These are phyloP conservation scores for Ajuga chamaepitys DNA, from an alignment of 257 asterid species.

Conservation along the genomic window DNA sequence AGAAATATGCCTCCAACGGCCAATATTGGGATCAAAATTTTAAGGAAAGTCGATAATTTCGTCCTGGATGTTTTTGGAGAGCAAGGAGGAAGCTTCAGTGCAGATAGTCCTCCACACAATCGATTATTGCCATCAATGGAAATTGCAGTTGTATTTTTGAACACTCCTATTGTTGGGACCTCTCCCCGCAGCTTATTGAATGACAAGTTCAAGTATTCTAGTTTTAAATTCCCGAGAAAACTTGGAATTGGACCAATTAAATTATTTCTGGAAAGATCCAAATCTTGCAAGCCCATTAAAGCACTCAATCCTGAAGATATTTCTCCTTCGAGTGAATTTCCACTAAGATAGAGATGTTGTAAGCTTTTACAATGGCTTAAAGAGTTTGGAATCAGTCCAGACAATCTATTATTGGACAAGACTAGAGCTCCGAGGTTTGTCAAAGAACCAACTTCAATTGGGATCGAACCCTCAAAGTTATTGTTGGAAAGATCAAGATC, in stretches of 20 bases:
- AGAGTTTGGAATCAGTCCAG: not conserved
- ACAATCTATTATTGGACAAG: slow-evolving; percentile 1
- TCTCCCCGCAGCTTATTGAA: not conserved
- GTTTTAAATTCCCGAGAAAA: not conserved
- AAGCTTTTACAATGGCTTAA: slow-evolving; percentile 4
- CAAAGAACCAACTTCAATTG: not conserved
- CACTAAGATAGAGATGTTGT: slow-evolving; percentile 1
- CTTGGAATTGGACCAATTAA: not conserved
- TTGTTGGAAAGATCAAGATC: not conserved
- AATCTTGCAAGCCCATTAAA: not conserved
- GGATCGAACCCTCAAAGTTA: not conserved
- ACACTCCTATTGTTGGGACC: not conserved
- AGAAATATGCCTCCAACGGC: not conserved
- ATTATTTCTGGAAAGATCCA: slow-evolving; percentile 9
- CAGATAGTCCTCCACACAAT: slow-evolving; percentile 1
- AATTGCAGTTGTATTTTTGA: not conserved
- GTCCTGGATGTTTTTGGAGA: not conserved
- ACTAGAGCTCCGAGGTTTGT: not conserved
- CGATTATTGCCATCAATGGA: not conserved
- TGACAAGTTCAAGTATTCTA: not conserved
- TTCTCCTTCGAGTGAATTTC: not conserved
- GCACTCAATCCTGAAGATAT: not conserved
- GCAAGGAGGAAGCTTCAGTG: not conserved
- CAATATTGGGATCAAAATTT: not conserved
- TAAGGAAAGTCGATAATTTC: not conserved